Evolutionary conservation across 768 basidiomycete genomes (phyloP).

Genomic region (Rhodotorula paludigena): DNA sequence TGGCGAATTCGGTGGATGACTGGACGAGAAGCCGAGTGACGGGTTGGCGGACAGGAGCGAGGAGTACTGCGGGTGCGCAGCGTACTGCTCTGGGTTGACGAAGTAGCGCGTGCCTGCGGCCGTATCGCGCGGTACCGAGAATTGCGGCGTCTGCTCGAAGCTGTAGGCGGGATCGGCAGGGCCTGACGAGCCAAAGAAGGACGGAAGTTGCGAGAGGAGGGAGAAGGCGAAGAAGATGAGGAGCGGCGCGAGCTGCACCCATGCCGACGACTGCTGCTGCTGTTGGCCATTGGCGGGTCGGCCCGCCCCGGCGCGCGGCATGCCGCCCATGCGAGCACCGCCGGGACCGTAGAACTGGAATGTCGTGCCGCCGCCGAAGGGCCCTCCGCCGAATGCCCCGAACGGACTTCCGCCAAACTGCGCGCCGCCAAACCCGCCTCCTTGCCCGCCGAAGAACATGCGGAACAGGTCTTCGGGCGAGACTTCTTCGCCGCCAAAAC

Average conservation of each 20-base stretch:
- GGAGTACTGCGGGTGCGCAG: not conserved
- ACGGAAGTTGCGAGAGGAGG: conserved; percentile 29
- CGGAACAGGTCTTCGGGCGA: conserved; percentile 95
- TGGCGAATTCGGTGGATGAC: not conserved
- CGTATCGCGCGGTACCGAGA: conserved; percentile 11
- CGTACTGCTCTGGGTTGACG: not conserved
- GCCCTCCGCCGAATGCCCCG: conserved; percentile 8
- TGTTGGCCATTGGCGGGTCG: not conserved
- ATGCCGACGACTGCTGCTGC: conserved; percentile 43
- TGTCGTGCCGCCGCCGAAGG: conserved; percentile 12
- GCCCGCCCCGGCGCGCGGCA: not conserved
- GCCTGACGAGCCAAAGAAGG: conserved; percentile 47
- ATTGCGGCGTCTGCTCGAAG: conserved; percentile 49
- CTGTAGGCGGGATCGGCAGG: conserved; percentile 70
- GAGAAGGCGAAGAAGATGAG: conserved; percentile 48
- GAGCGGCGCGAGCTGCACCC: conserved; percentile 69
- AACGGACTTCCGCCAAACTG: not conserved
- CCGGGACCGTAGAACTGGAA: conserved; percentile 37
- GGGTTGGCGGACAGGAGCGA: not conserved
- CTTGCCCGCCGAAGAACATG: conserved; percentile 77
- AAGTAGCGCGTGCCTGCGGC: not conserved
- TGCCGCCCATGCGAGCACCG: conserved; percentile 1
- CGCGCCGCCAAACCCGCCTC: conserved; percentile 7
- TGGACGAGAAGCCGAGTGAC: not conserved
- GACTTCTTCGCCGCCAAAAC: conserved; percentile 57